Base-by-base conservation (phyloP, 495 filamentous ascomycete genomes). In the Penicillium odoratum region DNA sequence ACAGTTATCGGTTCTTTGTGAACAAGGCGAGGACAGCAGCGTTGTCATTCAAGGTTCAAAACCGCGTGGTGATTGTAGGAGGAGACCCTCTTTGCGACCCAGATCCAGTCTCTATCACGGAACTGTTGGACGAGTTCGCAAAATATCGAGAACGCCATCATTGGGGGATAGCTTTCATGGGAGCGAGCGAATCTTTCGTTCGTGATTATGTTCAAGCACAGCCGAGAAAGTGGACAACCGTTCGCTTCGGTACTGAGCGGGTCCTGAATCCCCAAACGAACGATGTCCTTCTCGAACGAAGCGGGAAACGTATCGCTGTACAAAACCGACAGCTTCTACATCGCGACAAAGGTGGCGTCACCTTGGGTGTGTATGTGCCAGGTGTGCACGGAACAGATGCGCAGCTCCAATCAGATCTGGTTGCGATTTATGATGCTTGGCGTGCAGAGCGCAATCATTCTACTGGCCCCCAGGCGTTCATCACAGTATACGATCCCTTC, bases 401-500 rank as follows among this genome's bases (percentile, higher is more conserved):
- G 0, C 42, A 58, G 8, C 63, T 79, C 1, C 64, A 79, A 51
- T 9, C 48, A n/a, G 65, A 70, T 4, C 60, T 78, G 7, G 56
- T 67, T 21, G 56, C 61, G 3, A 62, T 79, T 9, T 79, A 79
- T 53, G 64, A 77, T 25, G 58, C 64, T 8, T 79, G 76, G 76
- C 66, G 75, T 28, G 48, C 60, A 0, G 60, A 68, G 11, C 69
- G 74, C 21, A 78, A 76, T 45, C 10, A 55, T 15, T 56, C 65
- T 4, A 51, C 57, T 4, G 56, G 54, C 3, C 60, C 72, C 0
- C 75, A 77, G 34, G 70, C 74, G 3, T 79, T 73, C 47, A 76
- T 78, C 52, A 79, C 76, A 1, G 68, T 73, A 2, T 79, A 78
- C 55, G 66, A 78, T 38, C 76, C 71, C 0, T 78, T 79, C 48